phyloP scores from a whole-genome alignment of 805 yeast genomes.

The Saccharomyces eubayanus region DNA sequence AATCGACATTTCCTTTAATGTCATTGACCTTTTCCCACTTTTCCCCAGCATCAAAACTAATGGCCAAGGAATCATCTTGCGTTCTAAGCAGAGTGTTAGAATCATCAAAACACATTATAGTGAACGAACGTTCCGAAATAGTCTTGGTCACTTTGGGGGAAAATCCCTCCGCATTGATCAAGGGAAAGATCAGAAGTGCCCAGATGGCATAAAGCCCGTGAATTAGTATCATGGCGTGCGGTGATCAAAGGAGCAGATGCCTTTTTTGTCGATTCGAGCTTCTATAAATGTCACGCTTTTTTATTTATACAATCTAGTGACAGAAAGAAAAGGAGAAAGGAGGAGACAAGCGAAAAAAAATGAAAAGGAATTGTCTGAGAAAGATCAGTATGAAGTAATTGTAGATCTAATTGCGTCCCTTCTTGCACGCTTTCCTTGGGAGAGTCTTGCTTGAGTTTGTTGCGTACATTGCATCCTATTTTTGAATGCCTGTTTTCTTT shows the following conservation, averaged over 20 bases:
- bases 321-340: background rate
- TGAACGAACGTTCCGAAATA: background rate
- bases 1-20: conserved; percentile 1
- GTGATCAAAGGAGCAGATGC: background rate
- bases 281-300: background rate
- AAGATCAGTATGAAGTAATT: background rate
- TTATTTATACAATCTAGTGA: background rate
- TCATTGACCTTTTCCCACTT: conserved; percentile 32
- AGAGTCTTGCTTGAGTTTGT: background rate
- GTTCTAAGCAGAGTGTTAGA: conserved; percentile 37
- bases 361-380: background rate
- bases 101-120: conserved; percentile 40
- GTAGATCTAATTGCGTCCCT: background rate
- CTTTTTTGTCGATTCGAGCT: background rate
- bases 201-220: background rate
- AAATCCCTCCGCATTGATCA: conserved; percentile 8
- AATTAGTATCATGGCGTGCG: background rate
- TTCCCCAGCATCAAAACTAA: conserved; percentile 45
- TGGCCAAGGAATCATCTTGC: conserved; percentile 22
- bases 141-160: conserved; percentile 14
- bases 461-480: background rate
- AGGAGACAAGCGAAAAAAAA: background rate
- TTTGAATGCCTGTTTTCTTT: background rate
- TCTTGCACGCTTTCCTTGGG: background rate
- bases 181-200: background rate